Conservation (phyloP, 2,329 filamentous ascomycete species). For the Kalmusia sp. region DNA sequence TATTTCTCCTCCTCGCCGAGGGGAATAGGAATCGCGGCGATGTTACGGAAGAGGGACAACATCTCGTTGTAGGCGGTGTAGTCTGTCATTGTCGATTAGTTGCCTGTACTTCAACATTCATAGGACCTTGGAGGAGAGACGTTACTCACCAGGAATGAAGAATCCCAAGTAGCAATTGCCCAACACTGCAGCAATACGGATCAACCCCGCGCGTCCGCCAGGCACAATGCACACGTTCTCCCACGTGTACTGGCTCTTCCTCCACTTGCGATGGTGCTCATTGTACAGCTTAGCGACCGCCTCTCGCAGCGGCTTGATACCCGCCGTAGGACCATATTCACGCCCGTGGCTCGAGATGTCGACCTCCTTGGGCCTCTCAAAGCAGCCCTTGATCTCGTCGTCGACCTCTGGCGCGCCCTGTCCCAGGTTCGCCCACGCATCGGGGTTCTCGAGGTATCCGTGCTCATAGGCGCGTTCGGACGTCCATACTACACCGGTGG, state of each 20-base stretch:
- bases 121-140: background rate
- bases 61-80: slow-evolving; percentile 99
- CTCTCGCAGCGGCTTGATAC: slow-evolving; percentile 87
- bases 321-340: slow-evolving; percentile 91
- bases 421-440: slow-evolving; percentile 89
- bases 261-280: slow-evolving; percentile 85
- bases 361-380: slow-evolving; percentile 79
- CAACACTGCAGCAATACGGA: slow-evolving; percentile 91
- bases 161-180: slow-evolving; percentile 93
- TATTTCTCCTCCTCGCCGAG: slow-evolving; percentile 86
- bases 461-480: slow-evolving; percentile 87
- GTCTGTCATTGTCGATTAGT: slow-evolving; percentile 54
- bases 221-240: slow-evolving; percentile 98
- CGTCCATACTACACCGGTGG: slow-evolving; percentile 94
- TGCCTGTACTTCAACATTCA: no score
- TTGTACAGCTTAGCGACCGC: slow-evolving; percentile 95
- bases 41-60: slow-evolving; percentile 90
- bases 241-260: slow-evolving; percentile 51
- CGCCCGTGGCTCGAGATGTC: slow-evolving; percentile 79
- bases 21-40: slow-evolving; percentile 60
- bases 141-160: slow-evolving; percentile 73
- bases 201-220: slow-evolving; percentile 88
- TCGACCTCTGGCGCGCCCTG: slow-evolving; percentile 95
- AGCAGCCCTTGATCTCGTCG: slow-evolving; percentile 89
- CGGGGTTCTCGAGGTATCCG: slow-evolving; percentile 83